phyloP scores from a whole-genome alignment of 148 eudicot species.

The Persicaria tinctoria region DNA sequence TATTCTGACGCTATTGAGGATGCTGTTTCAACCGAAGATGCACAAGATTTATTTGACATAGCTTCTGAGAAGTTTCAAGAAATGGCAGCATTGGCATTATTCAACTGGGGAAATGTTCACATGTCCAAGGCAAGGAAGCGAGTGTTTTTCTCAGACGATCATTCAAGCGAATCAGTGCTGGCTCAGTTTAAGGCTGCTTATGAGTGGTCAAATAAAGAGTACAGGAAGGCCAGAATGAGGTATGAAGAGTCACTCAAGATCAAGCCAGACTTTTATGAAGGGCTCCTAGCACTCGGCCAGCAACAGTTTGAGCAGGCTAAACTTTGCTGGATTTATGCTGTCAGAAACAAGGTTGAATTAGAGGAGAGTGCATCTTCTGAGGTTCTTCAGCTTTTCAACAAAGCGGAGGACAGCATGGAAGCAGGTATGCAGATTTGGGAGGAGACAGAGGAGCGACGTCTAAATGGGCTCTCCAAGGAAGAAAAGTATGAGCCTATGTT shows the following conservation, averaged over 20 bases:
- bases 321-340: constrained; percentile 66
- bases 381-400: constrained; percentile 62
- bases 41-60: constrained; percentile 73
- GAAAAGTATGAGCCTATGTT: constrained; percentile 58
- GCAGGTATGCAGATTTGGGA: constrained; percentile 97
- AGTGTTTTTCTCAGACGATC: constrained; percentile 44
- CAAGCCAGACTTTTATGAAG: constrained; percentile 87
- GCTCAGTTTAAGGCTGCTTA: constrained; percentile 48
- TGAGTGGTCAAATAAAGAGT: constrained; percentile 81
- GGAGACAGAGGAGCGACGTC: constrained; percentile 77
- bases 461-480: constrained; percentile 70
- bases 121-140: constrained; percentile 82
- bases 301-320: constrained; percentile 90
- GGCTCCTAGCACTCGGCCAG: constrained; percentile 77
- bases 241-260: constrained; percentile 71
- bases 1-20: constrained; percentile 95
- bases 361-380: constrained; percentile 38
- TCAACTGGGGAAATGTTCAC: constrained; percentile 97
- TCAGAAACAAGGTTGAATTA: constrained; percentile 37
- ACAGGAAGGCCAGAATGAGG: constrained; percentile 46
- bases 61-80: constrained; percentile 87
- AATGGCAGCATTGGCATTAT: constrained; percentile 87
- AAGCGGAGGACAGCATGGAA: constrained; percentile 94
- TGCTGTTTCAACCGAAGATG: constrained; percentile 70
- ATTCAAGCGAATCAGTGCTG: constrained; percentile 34